Conservation (phyloP, 176 grass and related monocot species). For the Bonia amplexicaulis region DNA sequence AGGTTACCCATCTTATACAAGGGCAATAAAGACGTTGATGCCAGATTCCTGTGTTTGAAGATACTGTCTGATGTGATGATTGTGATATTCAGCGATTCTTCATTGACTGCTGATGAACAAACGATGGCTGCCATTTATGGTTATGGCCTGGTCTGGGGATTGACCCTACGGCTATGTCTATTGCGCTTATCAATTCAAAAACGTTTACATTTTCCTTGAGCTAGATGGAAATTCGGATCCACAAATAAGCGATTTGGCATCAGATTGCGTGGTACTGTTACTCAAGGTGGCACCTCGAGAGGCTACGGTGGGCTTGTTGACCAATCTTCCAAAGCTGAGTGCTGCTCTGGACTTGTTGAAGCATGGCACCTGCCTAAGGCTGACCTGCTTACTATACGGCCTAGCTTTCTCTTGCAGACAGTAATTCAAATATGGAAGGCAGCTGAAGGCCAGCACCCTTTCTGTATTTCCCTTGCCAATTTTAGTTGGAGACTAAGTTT, state of each 20-base stretch:
- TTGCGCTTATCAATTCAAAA: too few relatives aligned
- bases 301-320: slow-evolving; percentile 71
- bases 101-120: slow-evolving; percentile 53
- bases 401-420: slow-evolving; percentile 83
- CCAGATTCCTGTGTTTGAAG: slow-evolving; percentile 87
- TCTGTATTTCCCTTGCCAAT: slow-evolving; percentile 14
- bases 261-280: slow-evolving; percentile 71
- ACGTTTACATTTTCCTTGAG: slow-evolving; percentile 53
- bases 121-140: slow-evolving; percentile 24
- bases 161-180: too few relatives aligned
- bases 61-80: slow-evolving; percentile 71
- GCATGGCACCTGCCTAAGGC: slow-evolving; percentile 33
- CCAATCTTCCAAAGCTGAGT: slow-evolving; percentile 70
- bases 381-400: slow-evolving; percentile 72
- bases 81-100: slow-evolving; percentile 67
- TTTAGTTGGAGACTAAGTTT: slow-evolving; percentile 40
- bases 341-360: slow-evolving; percentile 54
- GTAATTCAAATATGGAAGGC: slow-evolving; percentile 37
- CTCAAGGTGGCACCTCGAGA: slow-evolving; percentile 78
- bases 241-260: slow-evolving; percentile 77
- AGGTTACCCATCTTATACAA: slow-evolving; percentile 81
- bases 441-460: background rate
- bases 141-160: too few relatives aligned
- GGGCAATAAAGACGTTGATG: slow-evolving; percentile 87
- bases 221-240: slow-evolving; percentile 48